Base-by-base conservation (phyloP, 805 yeast species). In the Kazachstania psychrophila region DNA sequence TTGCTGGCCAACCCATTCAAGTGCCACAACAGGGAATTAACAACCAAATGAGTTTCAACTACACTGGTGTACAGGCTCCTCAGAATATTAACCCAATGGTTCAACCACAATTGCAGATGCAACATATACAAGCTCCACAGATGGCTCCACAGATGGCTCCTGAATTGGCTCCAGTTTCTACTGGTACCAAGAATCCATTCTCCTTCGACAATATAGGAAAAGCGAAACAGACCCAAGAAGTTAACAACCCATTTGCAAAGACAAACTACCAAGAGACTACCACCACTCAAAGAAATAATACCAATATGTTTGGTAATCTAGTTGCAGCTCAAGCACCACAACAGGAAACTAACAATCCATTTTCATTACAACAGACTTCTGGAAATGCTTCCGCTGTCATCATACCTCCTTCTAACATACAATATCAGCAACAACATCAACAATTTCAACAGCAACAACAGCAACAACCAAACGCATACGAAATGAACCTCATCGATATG, bases 151-250 rank as follows among this genome's bases (percentile, higher is more conserved):
- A n/a, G n/a, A n/a, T n/a, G n/a, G n/a, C n/a, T n/a, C n/a, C n/a
- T n/a, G n/a, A n/a, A n/a, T n/a, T 49, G 6, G 24, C 18, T 17
- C 24, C 39, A 27, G 22, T 33, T 27, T 40, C 39, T 23, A 49
- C 61, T 3, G 62, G 60, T 4, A 50, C 62, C 6, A 52, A 51
- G n/a, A 61, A 66, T 42, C 70, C 70, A 28, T 65, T 66, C 43
- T 47, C 65, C 2, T 31, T 56, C 29, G 56, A 48, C 2, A 56
- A 56, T 33, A 17, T 40, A 23, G n/a, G 10, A 14, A 17, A 10
- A 10, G 14, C 33, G 12, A 31, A 36, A 34, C 31, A 39, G 22
- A 9, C 13, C 12, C 41, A 26, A 18, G 37, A 25, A 16, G 37
- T 17, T 26, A 27, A 32, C 19, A 39, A 36, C 36, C 38, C 34